Conservation (phyloP, 768 basidiomycete genomes). For the Amanita pallidorosea region DNA sequence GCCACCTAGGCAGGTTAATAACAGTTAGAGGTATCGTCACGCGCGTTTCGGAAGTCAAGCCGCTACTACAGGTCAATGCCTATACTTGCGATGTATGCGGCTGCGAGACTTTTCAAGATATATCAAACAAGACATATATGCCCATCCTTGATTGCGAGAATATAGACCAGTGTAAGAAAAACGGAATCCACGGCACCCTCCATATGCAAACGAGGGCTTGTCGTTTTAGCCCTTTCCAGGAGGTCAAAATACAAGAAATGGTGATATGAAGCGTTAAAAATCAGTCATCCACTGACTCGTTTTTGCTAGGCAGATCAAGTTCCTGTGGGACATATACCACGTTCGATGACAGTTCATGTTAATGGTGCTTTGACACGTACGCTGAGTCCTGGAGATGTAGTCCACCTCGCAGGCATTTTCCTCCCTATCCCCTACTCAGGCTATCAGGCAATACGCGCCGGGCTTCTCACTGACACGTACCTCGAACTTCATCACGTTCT, state of each 20-base stretch:
- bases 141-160: constrained; percentile 88
- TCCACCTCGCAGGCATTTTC: constrained; percentile 93
- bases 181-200: constrained; percentile 78
- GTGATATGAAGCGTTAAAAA: constrained; percentile 25
- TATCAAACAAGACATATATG: constrained; percentile 81
- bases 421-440: constrained; percentile 97
- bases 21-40: constrained; percentile 97
- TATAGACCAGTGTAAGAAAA: constrained; percentile 73
- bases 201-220: constrained; percentile 99
- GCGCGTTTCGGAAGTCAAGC: constrained; percentile 97
- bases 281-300: not conserved
- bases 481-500: constrained; percentile 84
- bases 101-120: constrained; percentile 97
- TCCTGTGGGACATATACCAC: constrained; percentile 96
- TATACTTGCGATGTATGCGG: constrained; percentile 98
- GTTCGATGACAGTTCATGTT: constrained; percentile 96
- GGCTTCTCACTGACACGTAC: constrained; percentile 94
- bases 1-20: constrained; percentile 84
- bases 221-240: constrained; percentile 96
- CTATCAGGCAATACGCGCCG: constrained; percentile 93
- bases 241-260: constrained; percentile 99
- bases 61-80: constrained; percentile 91
- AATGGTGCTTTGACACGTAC: constrained; percentile 81
- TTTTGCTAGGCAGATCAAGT: constrained; percentile 87
- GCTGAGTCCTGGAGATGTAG: constrained; percentile 93